Conservation (phyloP, 2,329 filamentous ascomycete species). For the Ploettnerulaceae sp. region DNA sequence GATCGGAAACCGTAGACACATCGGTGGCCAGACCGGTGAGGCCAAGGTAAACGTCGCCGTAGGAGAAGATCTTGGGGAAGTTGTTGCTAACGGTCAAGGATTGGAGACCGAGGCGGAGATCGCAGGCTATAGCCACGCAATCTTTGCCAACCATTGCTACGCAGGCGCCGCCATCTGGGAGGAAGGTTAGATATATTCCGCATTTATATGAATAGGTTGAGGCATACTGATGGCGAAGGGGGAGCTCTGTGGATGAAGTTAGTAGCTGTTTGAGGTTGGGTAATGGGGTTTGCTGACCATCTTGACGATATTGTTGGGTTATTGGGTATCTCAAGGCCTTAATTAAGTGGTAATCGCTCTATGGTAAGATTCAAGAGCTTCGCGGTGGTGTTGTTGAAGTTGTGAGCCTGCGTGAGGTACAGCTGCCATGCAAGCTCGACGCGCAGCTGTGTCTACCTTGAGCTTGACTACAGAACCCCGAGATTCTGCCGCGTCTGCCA, state of each 20-base stretch:
- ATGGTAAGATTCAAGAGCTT: slow-evolving; percentile 15
- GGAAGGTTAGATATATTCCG: slow-evolving; percentile 12
- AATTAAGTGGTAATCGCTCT: slow-evolving; percentile 7
- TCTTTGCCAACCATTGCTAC: slow-evolving; percentile 99
- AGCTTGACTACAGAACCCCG: slow-evolving; percentile 9
- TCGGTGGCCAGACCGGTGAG: slow-evolving; percentile 96
- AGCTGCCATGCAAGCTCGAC: no score
- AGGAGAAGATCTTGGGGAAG: slow-evolving; percentile 99
- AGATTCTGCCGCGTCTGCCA: slow-evolving; percentile 15
- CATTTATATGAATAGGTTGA: slow-evolving; percentile 11
- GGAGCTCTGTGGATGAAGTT: slow-evolving; percentile 56
- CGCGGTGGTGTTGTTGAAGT: slow-evolving; percentile 19
- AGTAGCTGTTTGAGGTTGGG: slow-evolving; percentile 32
- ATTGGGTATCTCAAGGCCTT: slow-evolving; percentile 4
- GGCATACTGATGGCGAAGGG: slow-evolving; percentile 91
- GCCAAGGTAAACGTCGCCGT: slow-evolving; percentile 91
- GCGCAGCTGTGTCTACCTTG: not conserved
- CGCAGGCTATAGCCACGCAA: slow-evolving; percentile 98
- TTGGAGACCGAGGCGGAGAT: slow-evolving; percentile 95
- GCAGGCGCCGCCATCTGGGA: slow-evolving; percentile 77
- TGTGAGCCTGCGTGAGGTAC: no score
- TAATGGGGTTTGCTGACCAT: slow-evolving; percentile 27
- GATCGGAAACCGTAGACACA: slow-evolving; percentile 87
- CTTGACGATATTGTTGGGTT: slow-evolving; percentile 14
- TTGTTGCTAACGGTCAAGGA: slow-evolving; percentile 97